Conservation (phyloP, 352 stramenopile genomes). For the Detonula confervacea region DNA sequence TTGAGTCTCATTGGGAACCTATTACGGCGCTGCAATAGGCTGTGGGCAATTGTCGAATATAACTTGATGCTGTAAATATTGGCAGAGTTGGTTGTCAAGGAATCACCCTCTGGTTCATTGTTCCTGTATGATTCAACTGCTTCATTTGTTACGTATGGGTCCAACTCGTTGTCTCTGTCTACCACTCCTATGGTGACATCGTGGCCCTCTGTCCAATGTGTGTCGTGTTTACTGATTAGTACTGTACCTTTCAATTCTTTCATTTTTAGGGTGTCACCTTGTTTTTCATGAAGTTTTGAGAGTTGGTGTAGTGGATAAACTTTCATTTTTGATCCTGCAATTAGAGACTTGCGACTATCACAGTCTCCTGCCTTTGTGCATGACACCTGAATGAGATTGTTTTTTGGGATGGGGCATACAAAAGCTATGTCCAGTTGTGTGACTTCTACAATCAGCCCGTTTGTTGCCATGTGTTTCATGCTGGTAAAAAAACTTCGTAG, state of each 20-base stretch:
- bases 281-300: background rate
- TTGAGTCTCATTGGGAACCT: slow-evolving; percentile 12
- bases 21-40: background rate
- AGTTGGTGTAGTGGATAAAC: background rate
- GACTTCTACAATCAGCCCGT: background rate
- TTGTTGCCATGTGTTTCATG: background rate
- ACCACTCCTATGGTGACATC: background rate
- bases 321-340: background rate
- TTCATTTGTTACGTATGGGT: background rate
- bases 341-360: background rate
- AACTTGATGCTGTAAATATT: slow-evolving; percentile 15
- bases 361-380: background rate
- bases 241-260: slow-evolving; percentile 12
- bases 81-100: background rate
- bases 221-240: slow-evolving; percentile 6
- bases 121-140: background rate
- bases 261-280: background rate
- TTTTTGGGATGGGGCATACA: background rate
- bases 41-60: slow-evolving; percentile 20
- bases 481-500: background rate
- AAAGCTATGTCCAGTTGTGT: slow-evolving; percentile 6
- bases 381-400: background rate
- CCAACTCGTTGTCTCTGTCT: slow-evolving; percentile 1
- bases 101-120: no score
- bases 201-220: slow-evolving; percentile 11